Evolutionary conservation across 176 grass and related monocot species (phyloP), one percentile per base, ranked within the genome.

Genomic region (Leersia perrieri): DNA sequence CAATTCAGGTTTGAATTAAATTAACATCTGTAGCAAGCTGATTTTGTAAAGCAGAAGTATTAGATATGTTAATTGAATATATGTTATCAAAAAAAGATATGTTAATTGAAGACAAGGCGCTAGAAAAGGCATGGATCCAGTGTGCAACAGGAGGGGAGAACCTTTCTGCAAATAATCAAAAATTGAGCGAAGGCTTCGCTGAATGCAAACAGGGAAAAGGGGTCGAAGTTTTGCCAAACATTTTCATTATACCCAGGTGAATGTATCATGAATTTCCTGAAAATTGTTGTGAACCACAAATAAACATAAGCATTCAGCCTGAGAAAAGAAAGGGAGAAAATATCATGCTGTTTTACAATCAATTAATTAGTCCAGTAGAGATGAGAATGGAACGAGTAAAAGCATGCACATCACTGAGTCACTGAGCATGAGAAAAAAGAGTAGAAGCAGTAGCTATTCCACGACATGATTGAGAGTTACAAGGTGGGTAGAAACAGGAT

Each of bases 391-490:
- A 74, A 64, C 75, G 40, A 77, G 13, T 65, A 70, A 38, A 38
- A n/a, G 22, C 51, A 23, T 57, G 33, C 7, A 68, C 49, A 73
- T 55, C 4, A 75, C 55, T 68, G 62, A 38, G 70, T 55, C 4
- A 75, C 55, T 68, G 62, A 38, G 70, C 70, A 79, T 38, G 44
- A 65, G 75, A 76, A 76, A 55, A 68, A 85, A 5, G 58, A 70
- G 41, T 77, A 8, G 63, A 34, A 80, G 5, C 2, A 11, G 58
- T 25, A 68, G 4, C 49, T 33, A 2, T 39, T 23, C 60, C 39
- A 55, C 25, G 15, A 39, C 80, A 40, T 65, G 68, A 79, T 40
- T 57, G 7, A 12, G 16, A 88, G 68, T 47, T 88, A 67, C 85
- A 85, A 65, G 14, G 16, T 40, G 62, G 33, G 15, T 38, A 45